These are phyloP conservation scores for Apiospora hydei DNA, from an alignment of 2,329 filamentous ascomycete species.

Conservation along the genomic window DNA sequence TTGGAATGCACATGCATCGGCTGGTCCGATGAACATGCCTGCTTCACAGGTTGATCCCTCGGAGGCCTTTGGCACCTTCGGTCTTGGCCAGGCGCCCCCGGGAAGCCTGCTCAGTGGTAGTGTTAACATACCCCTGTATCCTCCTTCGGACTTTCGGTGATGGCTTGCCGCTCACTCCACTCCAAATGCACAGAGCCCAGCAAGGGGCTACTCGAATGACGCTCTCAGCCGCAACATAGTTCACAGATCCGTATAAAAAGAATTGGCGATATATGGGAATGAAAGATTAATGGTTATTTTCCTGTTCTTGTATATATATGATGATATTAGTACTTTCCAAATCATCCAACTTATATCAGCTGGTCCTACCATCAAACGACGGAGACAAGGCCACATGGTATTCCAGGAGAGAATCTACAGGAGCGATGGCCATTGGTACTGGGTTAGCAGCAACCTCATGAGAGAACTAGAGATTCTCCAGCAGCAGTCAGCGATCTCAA, in stretches of 20 bases:
- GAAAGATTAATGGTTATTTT: neutral
- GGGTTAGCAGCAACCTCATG: neutral
- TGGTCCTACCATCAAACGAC: neutral
- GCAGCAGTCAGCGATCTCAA: neutral
- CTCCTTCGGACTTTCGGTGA: slow-evolving; percentile 33
- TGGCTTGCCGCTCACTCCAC: neutral
- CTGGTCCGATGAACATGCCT: slow-evolving; percentile 13
- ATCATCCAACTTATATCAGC: neutral
- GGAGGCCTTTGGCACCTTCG: slow-evolving; percentile 33
- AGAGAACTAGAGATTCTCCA: neutral
- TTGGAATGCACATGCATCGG: slow-evolving; percentile 28
- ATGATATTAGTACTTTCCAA: neutral
- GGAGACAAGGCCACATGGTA: neutral
- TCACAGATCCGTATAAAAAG: neutral
- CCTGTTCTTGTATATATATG: neutral
- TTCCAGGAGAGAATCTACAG: neutral
- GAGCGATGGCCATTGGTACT: neutral
- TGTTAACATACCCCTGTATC: slow-evolving; percentile 31
- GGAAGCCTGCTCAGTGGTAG: slow-evolving; percentile 28
- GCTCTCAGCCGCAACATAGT: neutral
- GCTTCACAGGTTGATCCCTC: slow-evolving; percentile 28
- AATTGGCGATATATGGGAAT: neutral
- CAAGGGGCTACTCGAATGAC: neutral
- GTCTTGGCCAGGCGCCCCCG: slow-evolving; percentile 29
- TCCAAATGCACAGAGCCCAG: neutral